Percentiles rank a stretch among this genome's conserved stretches.
Evolutionary conservation across 1,139 yeast genomes (phyloP).

Genomic region (Suzukiozyma palmioleophila): DNA sequence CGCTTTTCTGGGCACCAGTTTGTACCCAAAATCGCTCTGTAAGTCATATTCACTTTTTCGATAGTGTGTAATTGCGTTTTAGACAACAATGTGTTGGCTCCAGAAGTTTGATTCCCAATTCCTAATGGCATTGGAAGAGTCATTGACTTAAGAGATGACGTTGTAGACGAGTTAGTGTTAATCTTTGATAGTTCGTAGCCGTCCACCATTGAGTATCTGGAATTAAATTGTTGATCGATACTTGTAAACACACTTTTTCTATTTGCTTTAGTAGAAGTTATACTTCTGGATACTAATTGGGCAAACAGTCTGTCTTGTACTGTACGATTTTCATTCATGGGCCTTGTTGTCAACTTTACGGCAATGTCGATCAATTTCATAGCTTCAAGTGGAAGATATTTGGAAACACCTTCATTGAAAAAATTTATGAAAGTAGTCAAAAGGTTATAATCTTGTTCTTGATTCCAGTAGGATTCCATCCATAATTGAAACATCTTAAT

Average conservation of each 20-base stretch:
- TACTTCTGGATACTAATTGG: conserved; percentile 46
- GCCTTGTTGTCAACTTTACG: conserved; percentile 45
- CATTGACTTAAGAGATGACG: conserved; percentile 36
- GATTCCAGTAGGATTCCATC: conserved; percentile 88
- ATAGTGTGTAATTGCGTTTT: conserved; percentile 38
- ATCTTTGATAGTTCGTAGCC: conserved; percentile 47
- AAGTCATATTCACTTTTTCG: conserved; percentile 44
- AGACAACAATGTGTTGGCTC: conserved; percentile 34
- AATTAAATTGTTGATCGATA: conserved; percentile 19
- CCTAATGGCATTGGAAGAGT: conserved; percentile 41
- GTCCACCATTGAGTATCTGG: conserved; percentile 45
- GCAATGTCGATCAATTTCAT: conserved; percentile 58
- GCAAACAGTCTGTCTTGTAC: conserved; percentile 11
- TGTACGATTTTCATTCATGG: conserved; percentile 25
- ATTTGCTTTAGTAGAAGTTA: conserved; percentile 27
- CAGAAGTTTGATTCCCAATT: conserved; percentile 39
- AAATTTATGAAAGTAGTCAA: conserved; percentile 70
- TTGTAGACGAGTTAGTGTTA: conserved; percentile 40
- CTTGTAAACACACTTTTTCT: conserved; percentile 18
- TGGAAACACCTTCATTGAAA: conserved; percentile 66
- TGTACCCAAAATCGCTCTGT: conserved; percentile 46
- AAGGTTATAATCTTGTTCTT: conserved; percentile 52
- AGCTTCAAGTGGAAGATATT: conserved; percentile 58
- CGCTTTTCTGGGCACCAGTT: conserved; percentile 43
- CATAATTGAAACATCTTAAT: conserved; percentile 70